phyloP scores from a whole-genome alignment of 2,329 filamentous ascomycete species.

The Fusarium lateritium region DNA sequence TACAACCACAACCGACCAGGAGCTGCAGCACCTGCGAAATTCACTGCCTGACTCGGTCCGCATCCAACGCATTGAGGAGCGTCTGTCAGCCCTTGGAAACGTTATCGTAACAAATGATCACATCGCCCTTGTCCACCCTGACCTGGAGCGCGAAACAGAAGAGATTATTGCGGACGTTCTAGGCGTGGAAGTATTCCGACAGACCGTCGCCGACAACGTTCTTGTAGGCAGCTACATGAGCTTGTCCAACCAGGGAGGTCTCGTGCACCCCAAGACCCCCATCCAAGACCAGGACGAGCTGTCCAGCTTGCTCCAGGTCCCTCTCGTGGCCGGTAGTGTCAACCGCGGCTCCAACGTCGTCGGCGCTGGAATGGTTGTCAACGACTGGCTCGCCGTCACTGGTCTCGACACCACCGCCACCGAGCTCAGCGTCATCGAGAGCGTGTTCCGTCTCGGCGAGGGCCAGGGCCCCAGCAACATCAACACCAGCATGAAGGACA shows the following conservation, averaged over 20 bases:
- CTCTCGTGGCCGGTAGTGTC: conserved; percentile 92
- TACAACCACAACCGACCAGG: conserved; percentile 96
- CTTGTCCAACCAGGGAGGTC: conserved; percentile 93
- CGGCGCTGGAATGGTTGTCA: conserved; percentile 74
- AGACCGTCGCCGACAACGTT: conserved; percentile 97
- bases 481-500: conserved; percentile 92
- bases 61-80: conserved; percentile 98
- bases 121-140: conserved; percentile 95
- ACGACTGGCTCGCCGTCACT: conserved; percentile 97
- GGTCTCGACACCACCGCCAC: conserved; percentile 97
- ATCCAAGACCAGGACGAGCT: conserved; percentile 99
- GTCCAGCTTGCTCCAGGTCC: conserved; percentile 92
- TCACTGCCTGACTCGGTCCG: conserved; percentile 91
- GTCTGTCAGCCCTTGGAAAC: conserved; percentile 94
- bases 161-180: conserved; percentile 97
- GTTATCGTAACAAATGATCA: conserved; percentile 98
- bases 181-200: conserved; percentile 89
- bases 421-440: conserved; percentile 95
- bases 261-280: conserved; percentile 96
- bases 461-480: conserved; percentile 83
- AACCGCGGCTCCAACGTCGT: conserved; percentile 95
- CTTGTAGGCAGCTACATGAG: conserved; percentile 97
- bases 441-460: conserved; percentile 94
- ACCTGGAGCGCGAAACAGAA: conserved; percentile 97
- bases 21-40: conserved; percentile 97